These are phyloP conservation scores for Chlamydomonas applanata DNA, from an alignment of 139 green algal genomes.

Conservation along the genomic window DNA sequence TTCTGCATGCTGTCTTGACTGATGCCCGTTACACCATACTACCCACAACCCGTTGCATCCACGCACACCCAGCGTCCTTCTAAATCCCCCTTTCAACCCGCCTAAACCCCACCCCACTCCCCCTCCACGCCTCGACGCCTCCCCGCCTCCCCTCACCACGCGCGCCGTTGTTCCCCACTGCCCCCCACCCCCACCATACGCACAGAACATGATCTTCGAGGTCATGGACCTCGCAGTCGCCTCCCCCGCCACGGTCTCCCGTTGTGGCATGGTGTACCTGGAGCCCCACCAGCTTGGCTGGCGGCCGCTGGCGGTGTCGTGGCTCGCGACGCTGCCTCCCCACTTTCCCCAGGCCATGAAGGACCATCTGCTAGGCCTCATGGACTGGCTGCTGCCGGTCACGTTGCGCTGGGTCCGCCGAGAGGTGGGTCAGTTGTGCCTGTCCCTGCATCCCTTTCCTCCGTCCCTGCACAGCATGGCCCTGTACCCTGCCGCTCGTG, in stretches of 20 bases:
- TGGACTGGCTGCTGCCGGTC: conserved; percentile 69
- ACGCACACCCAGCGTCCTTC: no score
- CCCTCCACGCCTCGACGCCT: background rate
- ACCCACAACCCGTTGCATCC: no score
- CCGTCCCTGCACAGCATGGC: no score
- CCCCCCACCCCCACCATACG: no score
- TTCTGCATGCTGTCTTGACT: no score
- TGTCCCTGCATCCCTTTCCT: no score
- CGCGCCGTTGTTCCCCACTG: no score
- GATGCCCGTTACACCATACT: no score
- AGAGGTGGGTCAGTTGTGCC: conserved; percentile 51
- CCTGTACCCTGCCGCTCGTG: no score
- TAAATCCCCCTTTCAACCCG: background rate
- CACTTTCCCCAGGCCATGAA: conserved; percentile 26
- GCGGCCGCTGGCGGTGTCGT: conserved; percentile 63
- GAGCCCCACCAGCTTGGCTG: conserved; percentile 75
- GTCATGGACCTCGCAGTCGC: conserved; percentile 73
- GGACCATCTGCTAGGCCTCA: conserved; percentile 52
- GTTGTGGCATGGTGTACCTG: conserved; percentile 84
- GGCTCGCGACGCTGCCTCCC: conserved; percentile 52
- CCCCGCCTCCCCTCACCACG: background rate
- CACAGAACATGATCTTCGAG: conserved; percentile 81
- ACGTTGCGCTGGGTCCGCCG: conserved; percentile 63
- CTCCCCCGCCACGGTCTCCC: conserved; percentile 74
- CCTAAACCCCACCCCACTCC: background rate